These are phyloP conservation scores for Fusarium tupiense DNA, from an alignment of 2,329 filamentous ascomycete species.

Conservation along the genomic window DNA sequence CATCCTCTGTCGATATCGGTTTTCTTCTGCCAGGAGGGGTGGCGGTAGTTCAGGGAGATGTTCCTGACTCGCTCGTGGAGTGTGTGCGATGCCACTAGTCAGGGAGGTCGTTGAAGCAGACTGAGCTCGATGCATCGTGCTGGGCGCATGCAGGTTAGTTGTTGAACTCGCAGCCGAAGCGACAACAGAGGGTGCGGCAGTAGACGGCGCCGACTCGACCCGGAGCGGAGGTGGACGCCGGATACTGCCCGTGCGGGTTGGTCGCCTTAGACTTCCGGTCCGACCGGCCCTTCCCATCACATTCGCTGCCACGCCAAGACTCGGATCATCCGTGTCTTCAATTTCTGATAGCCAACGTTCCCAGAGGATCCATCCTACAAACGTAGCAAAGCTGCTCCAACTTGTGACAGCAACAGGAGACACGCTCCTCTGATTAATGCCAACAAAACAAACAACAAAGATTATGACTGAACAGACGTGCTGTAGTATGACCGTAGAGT, in stretches of 20 bases:
- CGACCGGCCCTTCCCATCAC: slow-evolving; percentile 48
- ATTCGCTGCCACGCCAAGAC: slow-evolving; percentile 49
- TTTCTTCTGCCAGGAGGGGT: slow-evolving; percentile 48
- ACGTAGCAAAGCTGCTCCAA: slow-evolving; percentile 83
- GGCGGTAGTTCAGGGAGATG: slow-evolving; percentile 43
- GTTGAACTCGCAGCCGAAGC: slow-evolving; percentile 57
- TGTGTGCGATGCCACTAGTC: slow-evolving; percentile 47
- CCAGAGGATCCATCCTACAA: slow-evolving; percentile 90
- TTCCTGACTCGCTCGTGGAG: slow-evolving; percentile 45
- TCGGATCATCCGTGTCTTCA: slow-evolving; percentile 60
- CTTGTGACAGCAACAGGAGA: slow-evolving; percentile 89
- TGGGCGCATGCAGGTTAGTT: slow-evolving; percentile 51
- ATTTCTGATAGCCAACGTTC: slow-evolving; percentile 87
- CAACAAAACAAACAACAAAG: slow-evolving; percentile 92
- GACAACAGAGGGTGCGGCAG: slow-evolving; percentile 36
- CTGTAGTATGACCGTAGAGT: slow-evolving; percentile 96
- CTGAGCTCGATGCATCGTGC: slow-evolving; percentile 54
- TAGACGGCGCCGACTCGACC: slow-evolving; percentile 42
- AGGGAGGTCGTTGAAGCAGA: slow-evolving; percentile 66
- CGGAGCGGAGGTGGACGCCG: slow-evolving; percentile 48
- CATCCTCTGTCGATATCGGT: slow-evolving; percentile 64
- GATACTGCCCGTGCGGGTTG: slow-evolving; percentile 51
- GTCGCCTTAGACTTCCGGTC: slow-evolving; percentile 48
- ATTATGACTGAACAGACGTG: slow-evolving; percentile 95
- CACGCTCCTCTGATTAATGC: slow-evolving; percentile 85